Evolutionary conservation across 108 stramenopile species (phyloP), one percentile per base, ranked within the genome.

Genomic region (Bacterosira constricta): DNA sequence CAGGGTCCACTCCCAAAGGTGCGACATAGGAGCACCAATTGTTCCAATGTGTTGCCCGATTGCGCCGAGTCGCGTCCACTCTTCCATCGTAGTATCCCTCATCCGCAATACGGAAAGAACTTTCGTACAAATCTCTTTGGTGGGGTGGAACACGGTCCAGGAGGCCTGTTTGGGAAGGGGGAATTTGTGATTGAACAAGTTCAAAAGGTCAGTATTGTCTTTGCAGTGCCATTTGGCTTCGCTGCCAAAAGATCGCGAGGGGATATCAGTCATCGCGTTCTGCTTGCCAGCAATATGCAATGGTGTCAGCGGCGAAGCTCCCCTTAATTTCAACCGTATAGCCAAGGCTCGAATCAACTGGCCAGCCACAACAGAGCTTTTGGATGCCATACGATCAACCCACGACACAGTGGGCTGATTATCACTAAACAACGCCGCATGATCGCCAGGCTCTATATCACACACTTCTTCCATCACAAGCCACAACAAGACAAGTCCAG

Each of bases 1-100:
- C 25, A 52, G 51, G 23, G 51, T 52, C 51, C 26, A 52, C 23
- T 52, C 51, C 51, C 51, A 52, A 27, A 52, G 51, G 51, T 29
- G 2, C 1, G 51, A 52, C 51, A 52, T 52, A 52, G 8, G 15
- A 27, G 50, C 21, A 25, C 50, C 50, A 51, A 25, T 20, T 25
- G 10, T 10, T 10, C 50, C 50, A 51, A 20, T 51, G 50, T 51
- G 50, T 25, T 23, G 20, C 25, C 50, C 50, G 50, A 51, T 51
- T 51, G 50, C 10, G 10, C 21, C 21, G 20, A 51, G 50, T 51
- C 50, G 50, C 18, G 10, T 18, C 50, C 50, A 51, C 50, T 51
- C 50, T 18, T 25, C 50, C 50, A 51, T 18, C 50, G 46, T 15
- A 47, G n/a, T 15, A 47, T 18, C 11, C 46, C n/a, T 47, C 46